Percentiles rank a stretch among this genome's conserved stretches.
Conservation (phyloP, 2,329 filamentous ascomycete species). For the Penicillium frequentans region DNA sequence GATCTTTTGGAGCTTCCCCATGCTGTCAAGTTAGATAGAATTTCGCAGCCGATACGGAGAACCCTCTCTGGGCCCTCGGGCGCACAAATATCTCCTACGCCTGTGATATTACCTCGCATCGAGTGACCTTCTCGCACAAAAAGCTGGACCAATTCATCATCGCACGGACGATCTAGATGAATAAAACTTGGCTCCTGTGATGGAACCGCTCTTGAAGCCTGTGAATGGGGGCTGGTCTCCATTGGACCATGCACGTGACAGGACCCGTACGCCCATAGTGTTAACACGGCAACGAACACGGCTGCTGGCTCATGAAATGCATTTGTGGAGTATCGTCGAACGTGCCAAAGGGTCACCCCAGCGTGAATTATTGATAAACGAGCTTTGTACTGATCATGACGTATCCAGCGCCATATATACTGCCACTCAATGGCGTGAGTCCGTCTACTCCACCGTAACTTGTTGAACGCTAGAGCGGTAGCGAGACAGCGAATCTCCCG, state of each 20-base stretch:
- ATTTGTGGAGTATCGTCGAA: slow-evolving; percentile 50
- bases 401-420: slow-evolving; percentile 51
- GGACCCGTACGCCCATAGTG: slow-evolving; percentile 50
- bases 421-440: slow-evolving; percentile 36
- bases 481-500: slow-evolving; percentile 48
- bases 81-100: slow-evolving; percentile 53
- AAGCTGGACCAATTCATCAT: slow-evolving; percentile 59
- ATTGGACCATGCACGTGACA: slow-evolving; percentile 28
- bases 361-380: slow-evolving; percentile 57
- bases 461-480: slow-evolving; percentile 33
- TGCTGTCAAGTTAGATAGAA: slow-evolving; percentile 32
- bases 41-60: slow-evolving; percentile 40
- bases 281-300: slow-evolving; percentile 48
- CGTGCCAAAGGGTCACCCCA: slow-evolving; percentile 54
- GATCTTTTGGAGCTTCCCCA: slow-evolving; percentile 40
- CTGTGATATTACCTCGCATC: slow-evolving; percentile 54
- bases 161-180: slow-evolving; percentile 55
- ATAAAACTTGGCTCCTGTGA: slow-evolving; percentile 46
- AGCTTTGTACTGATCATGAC: slow-evolving; percentile 57
- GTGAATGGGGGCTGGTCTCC: slow-evolving; percentile 27
- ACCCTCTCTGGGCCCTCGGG: slow-evolving; percentile 39
- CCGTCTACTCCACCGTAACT: slow-evolving; percentile 30
- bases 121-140: slow-evolving; percentile 53
- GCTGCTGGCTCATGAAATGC: slow-evolving; percentile 51
- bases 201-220: slow-evolving; percentile 8